Conservation (phyloP, 202 grass and related monocot species). For the Carex sylvatica region DNA sequence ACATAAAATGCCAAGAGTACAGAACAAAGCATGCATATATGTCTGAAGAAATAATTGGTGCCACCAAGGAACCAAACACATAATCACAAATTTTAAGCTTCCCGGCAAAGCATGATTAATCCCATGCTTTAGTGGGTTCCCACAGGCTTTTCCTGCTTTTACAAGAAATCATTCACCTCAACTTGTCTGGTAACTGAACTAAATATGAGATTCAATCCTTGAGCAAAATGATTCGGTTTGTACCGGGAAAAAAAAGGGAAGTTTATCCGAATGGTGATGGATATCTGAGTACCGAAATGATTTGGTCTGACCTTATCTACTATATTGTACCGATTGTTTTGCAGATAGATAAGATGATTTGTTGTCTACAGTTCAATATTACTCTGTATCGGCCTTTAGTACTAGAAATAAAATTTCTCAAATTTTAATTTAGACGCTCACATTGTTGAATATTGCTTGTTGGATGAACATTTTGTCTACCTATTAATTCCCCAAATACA, state of each 20-base stretch:
- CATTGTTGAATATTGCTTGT: neutral
- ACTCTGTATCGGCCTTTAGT: neutral
- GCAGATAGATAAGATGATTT: neutral
- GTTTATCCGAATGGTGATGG: neutral
- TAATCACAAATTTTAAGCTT: neutral
- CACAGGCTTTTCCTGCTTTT: neutral
- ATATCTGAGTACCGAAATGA: constrained; percentile 1
- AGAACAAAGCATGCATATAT: neutral
- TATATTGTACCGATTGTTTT: neutral
- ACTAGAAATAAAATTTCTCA: neutral
- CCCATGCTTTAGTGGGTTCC: neutral
- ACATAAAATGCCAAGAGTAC: neutral
- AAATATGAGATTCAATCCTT: neutral
- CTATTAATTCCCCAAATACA: too few relatives aligned
- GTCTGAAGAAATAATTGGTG: constrained; percentile 3
- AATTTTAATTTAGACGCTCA: neutral
- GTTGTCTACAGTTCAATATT: neutral
- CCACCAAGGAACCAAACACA: constrained; percentile 4
- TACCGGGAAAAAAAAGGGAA: neutral
- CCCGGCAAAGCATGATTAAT: constrained; percentile 1
- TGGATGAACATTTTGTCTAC: neutral
- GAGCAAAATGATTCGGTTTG: constrained; percentile 15
- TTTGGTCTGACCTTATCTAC: constrained; percentile 1
- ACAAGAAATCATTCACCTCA: neutral
- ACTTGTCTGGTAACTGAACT: neutral